Evolutionary conservation across 2,329 filamentous ascomycete species (phyloP).

Genomic region (Scedosporium dehoogii): DNA sequence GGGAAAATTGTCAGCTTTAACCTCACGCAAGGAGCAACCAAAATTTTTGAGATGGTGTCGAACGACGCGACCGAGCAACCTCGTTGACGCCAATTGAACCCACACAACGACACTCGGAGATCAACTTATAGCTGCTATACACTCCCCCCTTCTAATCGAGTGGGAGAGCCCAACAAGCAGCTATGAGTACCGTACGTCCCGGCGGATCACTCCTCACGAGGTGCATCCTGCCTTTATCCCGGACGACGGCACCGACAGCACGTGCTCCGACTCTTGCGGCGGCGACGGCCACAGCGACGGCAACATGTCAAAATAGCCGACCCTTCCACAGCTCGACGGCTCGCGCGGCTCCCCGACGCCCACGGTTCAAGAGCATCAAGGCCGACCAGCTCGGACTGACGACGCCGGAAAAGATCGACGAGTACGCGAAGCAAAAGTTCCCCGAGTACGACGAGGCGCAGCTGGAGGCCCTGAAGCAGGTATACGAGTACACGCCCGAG

Average conservation of each 20-base stretch:
- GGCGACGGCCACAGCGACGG: slow-evolving; percentile 12
- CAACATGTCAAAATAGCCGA: slow-evolving; percentile 15
- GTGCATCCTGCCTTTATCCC: neutral
- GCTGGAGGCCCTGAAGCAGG: slow-evolving; percentile 47
- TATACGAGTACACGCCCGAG: slow-evolving; percentile 72
- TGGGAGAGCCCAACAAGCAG: slow-evolving; percentile 14
- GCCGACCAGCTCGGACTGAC: slow-evolving; percentile 42
- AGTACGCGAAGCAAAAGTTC: slow-evolving; percentile 39
- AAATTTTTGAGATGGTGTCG: slow-evolving; percentile 5
- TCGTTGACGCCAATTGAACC: neutral
- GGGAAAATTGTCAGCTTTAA: neutral
- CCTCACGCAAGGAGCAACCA: neutral
- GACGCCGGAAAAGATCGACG: slow-evolving; percentile 30
- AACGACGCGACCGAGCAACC: neutral
- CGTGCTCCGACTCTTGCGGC: slow-evolving; percentile 30
- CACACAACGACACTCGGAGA: neutral
- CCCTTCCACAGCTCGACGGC: slow-evolving; percentile 43
- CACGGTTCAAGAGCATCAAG: slow-evolving; percentile 42
- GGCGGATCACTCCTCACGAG: slow-evolving; percentile 1
- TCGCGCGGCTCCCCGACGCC: slow-evolving; percentile 31
- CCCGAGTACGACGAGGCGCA: slow-evolving; percentile 60
- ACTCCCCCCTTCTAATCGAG: neutral
- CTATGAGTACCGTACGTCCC: slow-evolving; percentile 47
- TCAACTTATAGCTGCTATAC: neutral
- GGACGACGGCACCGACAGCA: slow-evolving; percentile 30